phyloP scores from a whole-genome alignment of 1,139 yeast species.

The Sugiyamaella pinicola region DNA sequence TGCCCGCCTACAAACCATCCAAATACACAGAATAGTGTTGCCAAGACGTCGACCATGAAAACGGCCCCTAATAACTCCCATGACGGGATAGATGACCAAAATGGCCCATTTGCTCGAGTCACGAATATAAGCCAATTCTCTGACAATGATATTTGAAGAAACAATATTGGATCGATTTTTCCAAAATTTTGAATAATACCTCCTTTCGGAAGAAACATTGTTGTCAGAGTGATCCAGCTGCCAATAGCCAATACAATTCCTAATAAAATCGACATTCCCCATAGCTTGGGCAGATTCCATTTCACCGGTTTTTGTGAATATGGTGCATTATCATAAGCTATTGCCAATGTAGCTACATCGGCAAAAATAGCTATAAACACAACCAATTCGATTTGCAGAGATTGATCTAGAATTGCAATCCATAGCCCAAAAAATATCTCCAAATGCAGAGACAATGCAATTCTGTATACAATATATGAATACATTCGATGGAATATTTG shows the following conservation, averaged over 20 bases:
- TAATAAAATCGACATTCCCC: conserved; percentile 74
- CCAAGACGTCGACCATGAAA: conserved; percentile 64
- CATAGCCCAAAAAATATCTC: conserved; percentile 74
- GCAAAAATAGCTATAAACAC: conserved; percentile 78
- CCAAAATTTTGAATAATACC: conserved; percentile 76
- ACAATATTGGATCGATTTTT: conserved; percentile 65
- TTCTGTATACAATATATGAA: conserved; percentile 79
- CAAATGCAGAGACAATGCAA: conserved; percentile 72
- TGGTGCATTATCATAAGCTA: conserved; percentile 89
- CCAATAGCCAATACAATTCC: conserved; percentile 69
- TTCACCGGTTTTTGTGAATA: conserved; percentile 95
- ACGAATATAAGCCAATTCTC: conserved; percentile 80
- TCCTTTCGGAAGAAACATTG: conserved; percentile 62
- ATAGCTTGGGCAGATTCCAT: conserved; percentile 91
- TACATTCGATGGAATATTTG: conserved; percentile 84
- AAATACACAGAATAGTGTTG: conserved; percentile 69
- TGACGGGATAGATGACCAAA: conserved; percentile 71
- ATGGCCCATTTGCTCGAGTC: conserved; percentile 78
- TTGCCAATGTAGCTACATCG: conserved; percentile 75
- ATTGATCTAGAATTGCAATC: conserved; percentile 69
- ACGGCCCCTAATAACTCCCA: conserved; percentile 78
- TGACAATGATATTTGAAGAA: conserved; percentile 72
- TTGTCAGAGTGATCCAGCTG: conserved; percentile 72
- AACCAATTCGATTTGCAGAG: conserved; percentile 66
- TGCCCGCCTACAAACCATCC: conserved; percentile 75